Evolutionary conservation across 78 protist species (phyloP).

Genomic region (Diacronema lutheri): DNA sequence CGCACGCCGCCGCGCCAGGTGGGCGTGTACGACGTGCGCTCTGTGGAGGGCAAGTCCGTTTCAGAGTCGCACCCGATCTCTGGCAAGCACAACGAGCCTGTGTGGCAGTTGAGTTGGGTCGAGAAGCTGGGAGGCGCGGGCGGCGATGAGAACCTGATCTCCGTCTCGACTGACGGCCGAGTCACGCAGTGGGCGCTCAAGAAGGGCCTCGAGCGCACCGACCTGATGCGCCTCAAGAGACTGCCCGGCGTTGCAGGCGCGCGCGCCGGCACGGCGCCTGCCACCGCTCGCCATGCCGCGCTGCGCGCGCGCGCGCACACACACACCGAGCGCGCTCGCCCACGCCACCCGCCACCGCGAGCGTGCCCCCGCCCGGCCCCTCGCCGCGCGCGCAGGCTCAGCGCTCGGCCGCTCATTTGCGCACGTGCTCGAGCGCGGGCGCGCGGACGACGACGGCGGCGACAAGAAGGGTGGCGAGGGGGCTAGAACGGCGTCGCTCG

Average conservation of each 20-base stretch:
- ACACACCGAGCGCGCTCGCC: no score
- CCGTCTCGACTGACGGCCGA: slow-evolving; percentile 70
- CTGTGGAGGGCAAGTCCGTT: neutral
- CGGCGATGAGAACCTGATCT: slow-evolving; percentile 39
- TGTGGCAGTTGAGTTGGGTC: slow-evolving; percentile 65
- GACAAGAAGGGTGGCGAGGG: neutral
- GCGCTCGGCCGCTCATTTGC: neutral
- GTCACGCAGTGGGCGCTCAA: slow-evolving; percentile 60
- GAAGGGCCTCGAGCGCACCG: slow-evolving; percentile 65
- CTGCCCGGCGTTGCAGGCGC: neutral
- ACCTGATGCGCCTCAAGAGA: slow-evolving; percentile 48
- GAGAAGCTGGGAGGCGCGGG: neutral
- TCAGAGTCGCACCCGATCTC: neutral
- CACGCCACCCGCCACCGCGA: no score
- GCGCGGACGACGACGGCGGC: neutral
- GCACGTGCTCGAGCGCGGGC: neutral
- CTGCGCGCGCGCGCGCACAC: no score
- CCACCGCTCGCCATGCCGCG: no score
- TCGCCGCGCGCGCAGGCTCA: no score
- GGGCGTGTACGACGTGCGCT: slow-evolving; percentile 59
- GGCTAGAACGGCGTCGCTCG: neutral
- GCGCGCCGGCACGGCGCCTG: no score
- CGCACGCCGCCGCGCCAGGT: no score
- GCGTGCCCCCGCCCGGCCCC: no score
- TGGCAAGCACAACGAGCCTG: slow-evolving; percentile 63